Percentiles rank a stretch among this genome's conserved stretches.
These are phyloP conservation scores for Artemisia argyi DNA, from an alignment of 129 eudicot species.

Conservation along the genomic window DNA sequence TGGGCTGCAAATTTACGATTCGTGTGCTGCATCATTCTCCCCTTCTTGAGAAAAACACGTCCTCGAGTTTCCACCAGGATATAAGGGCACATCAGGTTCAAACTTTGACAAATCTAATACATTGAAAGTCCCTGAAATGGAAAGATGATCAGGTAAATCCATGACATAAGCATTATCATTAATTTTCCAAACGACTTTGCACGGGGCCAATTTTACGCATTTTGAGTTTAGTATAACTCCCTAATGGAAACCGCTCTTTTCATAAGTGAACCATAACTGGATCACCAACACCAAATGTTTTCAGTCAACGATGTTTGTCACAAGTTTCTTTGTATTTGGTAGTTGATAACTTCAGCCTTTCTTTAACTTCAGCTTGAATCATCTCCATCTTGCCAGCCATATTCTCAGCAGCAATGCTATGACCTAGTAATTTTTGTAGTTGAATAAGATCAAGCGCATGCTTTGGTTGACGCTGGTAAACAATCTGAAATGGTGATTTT, in stretches of 20 bases:
- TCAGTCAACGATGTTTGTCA: not conserved
- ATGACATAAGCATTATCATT: constrained; percentile 5
- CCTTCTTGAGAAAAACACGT: not conserved
- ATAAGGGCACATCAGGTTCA: not conserved
- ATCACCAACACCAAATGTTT: not conserved
- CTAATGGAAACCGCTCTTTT: not conserved
- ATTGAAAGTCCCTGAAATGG: not conserved
- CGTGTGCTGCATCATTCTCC: no score
- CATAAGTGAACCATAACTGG: not conserved
- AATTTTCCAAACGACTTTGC: not conserved
- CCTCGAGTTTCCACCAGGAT: not conserved
- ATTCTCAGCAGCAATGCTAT: not conserved
- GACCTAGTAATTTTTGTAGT: not conserved
- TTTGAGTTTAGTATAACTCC: not conserved
- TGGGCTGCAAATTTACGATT: no score
- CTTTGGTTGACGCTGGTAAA: not conserved
- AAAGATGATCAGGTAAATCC: not conserved
- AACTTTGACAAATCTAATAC: not conserved
- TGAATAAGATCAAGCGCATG: not conserved
- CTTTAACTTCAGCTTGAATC: not conserved
- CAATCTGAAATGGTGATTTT: not conserved
- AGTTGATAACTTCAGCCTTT: not conserved
- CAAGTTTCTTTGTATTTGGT: not conserved
- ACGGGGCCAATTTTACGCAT: not conserved
- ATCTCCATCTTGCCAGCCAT: not conserved